Evolutionary conservation across 257 asterid species (phyloP), one percentile per base, ranked within the genome.

Genomic region (Agastache rugosa): DNA sequence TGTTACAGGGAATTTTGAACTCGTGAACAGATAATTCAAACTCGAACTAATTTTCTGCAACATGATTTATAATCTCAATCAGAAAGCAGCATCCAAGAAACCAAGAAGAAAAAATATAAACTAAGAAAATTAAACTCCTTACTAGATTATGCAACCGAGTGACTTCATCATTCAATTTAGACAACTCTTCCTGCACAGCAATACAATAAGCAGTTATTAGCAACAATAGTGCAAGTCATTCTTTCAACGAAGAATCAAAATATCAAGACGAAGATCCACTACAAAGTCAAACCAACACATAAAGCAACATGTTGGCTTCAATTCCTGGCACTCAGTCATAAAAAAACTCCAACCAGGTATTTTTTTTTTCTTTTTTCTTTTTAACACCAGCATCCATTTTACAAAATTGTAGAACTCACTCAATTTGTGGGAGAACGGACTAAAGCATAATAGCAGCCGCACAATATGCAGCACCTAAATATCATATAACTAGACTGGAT

Each of bases 121-220:
- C 65, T 15, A 56, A 70, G 31, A 59, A 60, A 72, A 53, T 63
- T 25, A 54, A 69, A 58, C 17, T 63, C 17, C 79, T 75, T 62
- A 92, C 99, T 93, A 75, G 50, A 81, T 80, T 79, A 41, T 82
- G 88, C 78, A 95, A 83, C 79, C 73, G 90, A 34, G 4, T 65
- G 67, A 92, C 92, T 83, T 92, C 91, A 44, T 71, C 79, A 2
- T 76, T 84, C 88, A 95, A 82, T 87, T 87, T 91, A 58, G 88
- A 87, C 79, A 95, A 31, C 81, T 89, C 96, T 69, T 86, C 97
- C 99, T 92, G 96, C 78, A 80, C 60, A 75, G 48, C 22, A 35
- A 31, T 50, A 75, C 16, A 79, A 60, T 19, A 65, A 42, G 31
- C 54, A 41, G 70, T 79, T 64, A 81, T 63, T 17, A 47, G 45